These are phyloP conservation scores for Hypomontagnella submonticulosa DNA, from an alignment of 495 filamentous ascomycete species.

Conservation along the genomic window DNA sequence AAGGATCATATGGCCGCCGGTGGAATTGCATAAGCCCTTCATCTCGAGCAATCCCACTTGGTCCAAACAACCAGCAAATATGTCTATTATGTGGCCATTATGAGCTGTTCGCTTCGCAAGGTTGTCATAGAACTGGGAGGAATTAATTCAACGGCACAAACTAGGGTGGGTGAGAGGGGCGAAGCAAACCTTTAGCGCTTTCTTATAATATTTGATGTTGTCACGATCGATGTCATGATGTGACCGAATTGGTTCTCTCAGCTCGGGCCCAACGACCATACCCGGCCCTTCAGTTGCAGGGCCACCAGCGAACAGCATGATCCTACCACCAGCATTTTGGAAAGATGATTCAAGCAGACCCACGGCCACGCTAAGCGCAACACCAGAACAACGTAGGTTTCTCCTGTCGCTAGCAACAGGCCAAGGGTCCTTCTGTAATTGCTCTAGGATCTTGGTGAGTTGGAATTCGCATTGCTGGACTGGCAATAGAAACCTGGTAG, in stretches of 20 bases:
- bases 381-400: constrained; percentile 92
- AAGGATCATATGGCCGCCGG: constrained; percentile 97
- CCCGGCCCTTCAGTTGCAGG: constrained; percentile 96
- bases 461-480: constrained; percentile 98
- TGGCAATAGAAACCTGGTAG: constrained; percentile 90
- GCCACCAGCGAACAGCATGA: constrained; percentile 98
- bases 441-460: constrained; percentile 95
- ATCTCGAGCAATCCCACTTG: constrained; percentile 98
- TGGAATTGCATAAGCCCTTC: constrained; percentile 97
- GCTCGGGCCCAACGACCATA: constrained; percentile 95
- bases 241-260: constrained; percentile 96
- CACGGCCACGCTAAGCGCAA: constrained; percentile 93
- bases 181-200: constrained; percentile 85
- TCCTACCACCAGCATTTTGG: constrained; percentile 91
- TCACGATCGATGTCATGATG: constrained; percentile 99
- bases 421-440: constrained; percentile 98
- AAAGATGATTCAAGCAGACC: constrained; percentile 93
- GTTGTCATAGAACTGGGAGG: constrained; percentile 88
- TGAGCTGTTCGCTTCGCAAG: constrained; percentile 96
- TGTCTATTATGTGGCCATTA: constrained; percentile 97
- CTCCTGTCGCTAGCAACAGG: constrained; percentile 95
- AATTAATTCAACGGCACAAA: constrained; percentile 41
- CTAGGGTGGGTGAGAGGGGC: not conserved
- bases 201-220: constrained; percentile 99
- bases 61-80: constrained; percentile 97